Evolutionary conservation across 2,329 filamentous ascomycete genomes (phyloP).

Genomic region (Fusarium newnesense): DNA sequence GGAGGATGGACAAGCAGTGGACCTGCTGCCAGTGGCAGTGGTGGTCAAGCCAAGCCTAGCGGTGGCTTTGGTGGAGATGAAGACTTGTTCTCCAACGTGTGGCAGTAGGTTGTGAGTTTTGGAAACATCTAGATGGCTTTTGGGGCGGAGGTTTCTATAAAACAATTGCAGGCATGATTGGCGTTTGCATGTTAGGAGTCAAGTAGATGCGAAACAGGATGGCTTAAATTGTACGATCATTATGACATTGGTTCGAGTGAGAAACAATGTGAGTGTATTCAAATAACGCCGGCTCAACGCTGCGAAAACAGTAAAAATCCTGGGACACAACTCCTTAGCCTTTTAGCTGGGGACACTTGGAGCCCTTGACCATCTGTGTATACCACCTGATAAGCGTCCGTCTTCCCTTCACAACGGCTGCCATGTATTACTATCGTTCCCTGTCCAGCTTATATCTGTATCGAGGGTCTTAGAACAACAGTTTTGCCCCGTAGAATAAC

Average conservation of each 20-base stretch:
- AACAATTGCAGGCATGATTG: constrained; percentile 45
- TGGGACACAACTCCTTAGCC: neutral
- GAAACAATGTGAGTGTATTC: constrained; percentile 34
- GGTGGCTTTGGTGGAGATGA: constrained; percentile 75
- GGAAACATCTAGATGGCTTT: constrained; percentile 26
- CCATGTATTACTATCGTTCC: constrained; percentile 3
- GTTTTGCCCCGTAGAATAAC: constrained; percentile 77
- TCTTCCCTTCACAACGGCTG: neutral
- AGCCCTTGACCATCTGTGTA: neutral
- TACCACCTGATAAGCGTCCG: neutral
- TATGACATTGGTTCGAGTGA: constrained; percentile 2
- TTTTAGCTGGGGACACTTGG: neutral
- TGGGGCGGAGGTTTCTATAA: constrained; percentile 34
- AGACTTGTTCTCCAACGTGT: constrained; percentile 95
- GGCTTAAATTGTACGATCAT: constrained; percentile 26
- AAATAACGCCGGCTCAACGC: constrained; percentile 36
- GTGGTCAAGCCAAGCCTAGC: constrained; percentile 60
- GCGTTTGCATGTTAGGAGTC: constrained; percentile 50
- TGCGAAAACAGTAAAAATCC: constrained; percentile 25
- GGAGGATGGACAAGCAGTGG: constrained; percentile 89
- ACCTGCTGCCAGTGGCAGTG: constrained; percentile 53
- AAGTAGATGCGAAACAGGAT: constrained; percentile 46
- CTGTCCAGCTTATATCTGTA: neutral
- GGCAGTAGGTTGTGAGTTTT: constrained; percentile 69
- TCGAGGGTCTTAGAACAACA: constrained; percentile 63